A percentile compares a stretch with the other conserved stretches of the same genome.
These are phyloP conservation scores for Huiozyma sinensis DNA, from an alignment of 805 yeast species.

Conservation along the genomic window DNA sequence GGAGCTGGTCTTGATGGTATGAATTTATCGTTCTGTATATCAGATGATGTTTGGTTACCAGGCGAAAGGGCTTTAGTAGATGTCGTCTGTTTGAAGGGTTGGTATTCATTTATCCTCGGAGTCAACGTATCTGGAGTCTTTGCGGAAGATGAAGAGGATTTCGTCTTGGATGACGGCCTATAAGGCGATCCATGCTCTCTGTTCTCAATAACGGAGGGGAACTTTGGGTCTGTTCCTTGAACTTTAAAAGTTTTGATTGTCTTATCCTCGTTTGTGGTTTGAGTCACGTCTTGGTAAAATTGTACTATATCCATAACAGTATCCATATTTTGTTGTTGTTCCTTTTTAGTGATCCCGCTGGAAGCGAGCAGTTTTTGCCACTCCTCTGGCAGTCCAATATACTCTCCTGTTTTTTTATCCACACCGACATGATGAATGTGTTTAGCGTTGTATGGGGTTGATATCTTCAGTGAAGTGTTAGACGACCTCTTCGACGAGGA, in stretches of 20 bases:
- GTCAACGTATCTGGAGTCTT: background rate
- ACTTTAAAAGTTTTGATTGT: constrained; percentile 30
- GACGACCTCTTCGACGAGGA: constrained; percentile 4
- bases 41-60: background rate
- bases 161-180: background rate
- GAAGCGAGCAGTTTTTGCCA: constrained; percentile 81
- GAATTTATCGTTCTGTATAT: constrained; percentile 26
- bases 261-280: constrained; percentile 32
- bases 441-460: constrained; percentile 85
- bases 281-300: constrained; percentile 58
- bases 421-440: constrained; percentile 92
- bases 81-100: background rate
- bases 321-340: constrained; percentile 84
- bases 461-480: constrained; percentile 36
- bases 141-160: background rate
- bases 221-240: background rate
- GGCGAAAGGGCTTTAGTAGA: background rate
- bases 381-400: constrained; percentile 84
- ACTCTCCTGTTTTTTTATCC: constrained; percentile 73
- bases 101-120: background rate
- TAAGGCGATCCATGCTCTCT: background rate
- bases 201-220: background rate
- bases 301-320: constrained; percentile 89
- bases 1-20: constrained; percentile 65
- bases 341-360: constrained; percentile 79